phyloP scores from a whole-genome alignment of 1,284 basidiomycete genomes.

The Lentinula novae-zelandiae region DNA sequence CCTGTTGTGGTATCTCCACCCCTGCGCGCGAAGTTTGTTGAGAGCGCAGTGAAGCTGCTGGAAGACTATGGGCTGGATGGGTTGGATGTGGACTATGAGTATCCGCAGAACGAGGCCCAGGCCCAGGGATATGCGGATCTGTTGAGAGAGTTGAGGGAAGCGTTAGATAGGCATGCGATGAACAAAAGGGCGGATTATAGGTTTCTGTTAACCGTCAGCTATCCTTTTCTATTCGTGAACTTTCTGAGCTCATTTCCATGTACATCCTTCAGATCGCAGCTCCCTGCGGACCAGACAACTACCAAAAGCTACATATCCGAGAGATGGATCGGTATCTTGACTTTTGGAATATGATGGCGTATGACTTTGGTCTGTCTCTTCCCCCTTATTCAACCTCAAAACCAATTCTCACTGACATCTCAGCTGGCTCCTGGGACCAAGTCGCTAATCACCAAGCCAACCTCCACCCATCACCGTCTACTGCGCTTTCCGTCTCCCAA shows the following conservation, averaged over 20 bases:
- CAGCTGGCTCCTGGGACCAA: slow-evolving; percentile 81
- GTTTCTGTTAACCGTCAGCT: slow-evolving; percentile 72
- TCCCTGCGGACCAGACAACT: slow-evolving; percentile 89
- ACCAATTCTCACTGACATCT: slow-evolving; percentile 8
- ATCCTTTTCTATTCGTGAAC: neutral
- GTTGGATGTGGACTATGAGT: slow-evolving; percentile 84
- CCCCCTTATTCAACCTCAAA: slow-evolving; percentile 10
- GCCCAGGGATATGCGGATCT: slow-evolving; percentile 72
- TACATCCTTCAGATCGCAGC: slow-evolving; percentile 67
- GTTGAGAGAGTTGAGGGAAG: slow-evolving; percentile 65
- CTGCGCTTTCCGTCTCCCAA: slow-evolving; percentile 58
- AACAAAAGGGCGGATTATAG: slow-evolving; percentile 56
- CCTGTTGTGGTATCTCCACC: slow-evolving; percentile 65
- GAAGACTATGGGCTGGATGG: slow-evolving; percentile 80
- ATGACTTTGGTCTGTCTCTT: slow-evolving; percentile 63
- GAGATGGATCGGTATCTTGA: slow-evolving; percentile 90
- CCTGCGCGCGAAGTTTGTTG: slow-evolving; percentile 74
- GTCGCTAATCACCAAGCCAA: slow-evolving; percentile 88
- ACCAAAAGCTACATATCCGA: slow-evolving; percentile 69
- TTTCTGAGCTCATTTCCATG: neutral
- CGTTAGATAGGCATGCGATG: slow-evolving; percentile 63
- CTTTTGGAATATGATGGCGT: slow-evolving; percentile 98
- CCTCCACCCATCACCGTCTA: slow-evolving; percentile 50
- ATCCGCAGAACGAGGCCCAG: slow-evolving; percentile 68
- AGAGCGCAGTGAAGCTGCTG: slow-evolving; percentile 72